Conservation (phyloP, 129 eudicot species). For the Flaveria bidentis region DNA sequence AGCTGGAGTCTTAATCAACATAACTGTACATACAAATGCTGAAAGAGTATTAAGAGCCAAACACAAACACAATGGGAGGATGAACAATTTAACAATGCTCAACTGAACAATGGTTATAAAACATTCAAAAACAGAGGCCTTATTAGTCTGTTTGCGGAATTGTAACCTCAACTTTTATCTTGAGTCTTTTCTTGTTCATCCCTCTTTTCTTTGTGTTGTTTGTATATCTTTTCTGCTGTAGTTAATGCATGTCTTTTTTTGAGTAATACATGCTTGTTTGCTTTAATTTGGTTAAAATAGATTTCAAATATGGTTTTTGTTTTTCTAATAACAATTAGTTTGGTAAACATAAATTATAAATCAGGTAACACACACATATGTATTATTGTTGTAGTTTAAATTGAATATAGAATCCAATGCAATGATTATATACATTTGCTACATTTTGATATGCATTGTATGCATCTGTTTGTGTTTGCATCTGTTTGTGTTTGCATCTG, state of each 20-base stretch:
- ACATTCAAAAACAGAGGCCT: slow-evolving; percentile 26
- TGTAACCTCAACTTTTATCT: slow-evolving; percentile 24
- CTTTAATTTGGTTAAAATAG: neutral
- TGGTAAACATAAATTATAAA: neutral
- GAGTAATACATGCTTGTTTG: slow-evolving; percentile 9
- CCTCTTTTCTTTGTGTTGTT: slow-evolving; percentile 23
- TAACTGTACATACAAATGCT: slow-evolving; percentile 32
- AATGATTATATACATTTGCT: neutral
- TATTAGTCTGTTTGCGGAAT: neutral
- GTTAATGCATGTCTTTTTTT: slow-evolving; percentile 8
- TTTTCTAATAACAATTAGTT: neutral
- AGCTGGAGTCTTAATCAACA: slow-evolving; percentile 16
- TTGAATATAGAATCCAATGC: neutral
- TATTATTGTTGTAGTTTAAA: neutral
- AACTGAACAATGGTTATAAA: slow-evolving; percentile 9
- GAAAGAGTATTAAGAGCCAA: slow-evolving; percentile 21
- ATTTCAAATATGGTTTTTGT: neutral
- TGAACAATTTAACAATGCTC: slow-evolving; percentile 4
- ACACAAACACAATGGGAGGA: slow-evolving; percentile 13
- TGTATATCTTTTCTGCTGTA: slow-evolving; percentile 15
- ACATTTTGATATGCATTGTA: no score
- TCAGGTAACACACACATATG: neutral
- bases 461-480: no score
- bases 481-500: no score
- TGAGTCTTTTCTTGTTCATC: slow-evolving; percentile 15